These are phyloP conservation scores for Lactifluus volemus DNA, from an alignment of 768 basidiomycete species.

Conservation along the genomic window DNA sequence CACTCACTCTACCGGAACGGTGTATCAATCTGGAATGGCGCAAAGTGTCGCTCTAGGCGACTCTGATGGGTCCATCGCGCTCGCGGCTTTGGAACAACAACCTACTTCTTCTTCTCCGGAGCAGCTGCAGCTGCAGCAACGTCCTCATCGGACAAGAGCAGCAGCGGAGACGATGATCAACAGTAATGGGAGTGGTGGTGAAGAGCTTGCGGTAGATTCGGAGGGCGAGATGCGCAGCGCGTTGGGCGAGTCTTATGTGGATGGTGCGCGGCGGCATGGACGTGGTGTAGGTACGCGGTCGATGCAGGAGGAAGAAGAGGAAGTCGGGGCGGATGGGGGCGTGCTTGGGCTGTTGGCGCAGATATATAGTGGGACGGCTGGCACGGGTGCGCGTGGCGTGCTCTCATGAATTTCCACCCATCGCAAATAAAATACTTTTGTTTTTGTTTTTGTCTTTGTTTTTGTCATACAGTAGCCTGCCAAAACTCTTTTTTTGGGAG, in stretches of 20 bases:
- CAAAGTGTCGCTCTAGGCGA: conserved; percentile 70
- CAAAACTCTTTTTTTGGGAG: no score
- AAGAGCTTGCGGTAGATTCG: conserved; percentile 24
- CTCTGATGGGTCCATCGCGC: conserved; percentile 50
- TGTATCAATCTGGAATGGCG: conserved; percentile 45
- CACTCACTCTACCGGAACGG: conserved; percentile 27
- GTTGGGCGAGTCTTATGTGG: conserved; percentile 70
- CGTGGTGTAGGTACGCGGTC: conserved; percentile 20
- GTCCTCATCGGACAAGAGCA: background rate
- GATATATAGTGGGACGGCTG: conserved; percentile 60
- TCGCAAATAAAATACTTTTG: background rate
- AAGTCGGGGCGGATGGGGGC: conserved; percentile 64
- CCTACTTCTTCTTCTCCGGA: no score
- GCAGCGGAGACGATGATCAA: background rate
- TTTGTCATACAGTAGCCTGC: no score
- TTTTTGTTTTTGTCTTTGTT: background rate
- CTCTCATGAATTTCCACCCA: background rate
- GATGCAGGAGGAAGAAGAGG: conserved; percentile 32
- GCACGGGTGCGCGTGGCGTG: conserved; percentile 7
- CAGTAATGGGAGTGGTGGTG: conserved; percentile 19
- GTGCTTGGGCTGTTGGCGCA: conserved; percentile 80
- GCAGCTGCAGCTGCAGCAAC: no score
- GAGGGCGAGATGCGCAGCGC: conserved; percentile 54
- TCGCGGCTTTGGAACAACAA: conserved; percentile 2
- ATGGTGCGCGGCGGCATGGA: conserved; percentile 42